Conservation (phyloP, 768 basidiomycete genomes). For the Boletus rubropictus region DNA sequence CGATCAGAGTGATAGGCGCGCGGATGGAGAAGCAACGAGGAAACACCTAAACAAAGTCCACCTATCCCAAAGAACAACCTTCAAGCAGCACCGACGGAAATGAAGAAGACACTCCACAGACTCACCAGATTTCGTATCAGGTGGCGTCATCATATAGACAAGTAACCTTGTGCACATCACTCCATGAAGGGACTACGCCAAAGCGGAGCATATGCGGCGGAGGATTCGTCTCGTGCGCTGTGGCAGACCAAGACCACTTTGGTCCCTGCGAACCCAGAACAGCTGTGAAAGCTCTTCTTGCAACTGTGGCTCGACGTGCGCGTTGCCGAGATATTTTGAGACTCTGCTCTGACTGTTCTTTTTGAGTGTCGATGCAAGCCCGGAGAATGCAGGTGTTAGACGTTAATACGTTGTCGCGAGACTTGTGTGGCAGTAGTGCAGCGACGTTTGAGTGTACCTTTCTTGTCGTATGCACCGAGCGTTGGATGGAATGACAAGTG, state of each 20-base stretch:
- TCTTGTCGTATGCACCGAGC: neutral
- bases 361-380: neutral
- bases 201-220: neutral
- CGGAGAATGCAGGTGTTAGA: neutral
- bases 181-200: neutral
- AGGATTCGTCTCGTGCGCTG: neutral
- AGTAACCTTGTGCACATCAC: neutral
- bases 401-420: too few species aligned
- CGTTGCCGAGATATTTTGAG: neutral
- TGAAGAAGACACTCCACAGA: neutral
- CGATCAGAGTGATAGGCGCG: neutral
- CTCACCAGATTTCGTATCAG: neutral
- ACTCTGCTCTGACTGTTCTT: neutral
- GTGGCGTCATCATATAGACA: neutral
- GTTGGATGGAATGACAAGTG: neutral
- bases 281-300: neutral
- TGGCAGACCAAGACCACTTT: neutral
- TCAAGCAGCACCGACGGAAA: neutral
- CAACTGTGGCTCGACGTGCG: neutral
- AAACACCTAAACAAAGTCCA: neutral
- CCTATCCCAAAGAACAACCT: neutral
- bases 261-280: conserved; percentile 8
- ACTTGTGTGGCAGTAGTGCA: too few species aligned
- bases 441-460: too few species aligned
- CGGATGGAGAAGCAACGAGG: neutral